Percentiles rank a stretch among this genome's conserved stretches.
phyloP scores from a whole-genome alignment of 192 early-diverging fungal genomes.

The Thoreauomyces humboldtii region DNA sequence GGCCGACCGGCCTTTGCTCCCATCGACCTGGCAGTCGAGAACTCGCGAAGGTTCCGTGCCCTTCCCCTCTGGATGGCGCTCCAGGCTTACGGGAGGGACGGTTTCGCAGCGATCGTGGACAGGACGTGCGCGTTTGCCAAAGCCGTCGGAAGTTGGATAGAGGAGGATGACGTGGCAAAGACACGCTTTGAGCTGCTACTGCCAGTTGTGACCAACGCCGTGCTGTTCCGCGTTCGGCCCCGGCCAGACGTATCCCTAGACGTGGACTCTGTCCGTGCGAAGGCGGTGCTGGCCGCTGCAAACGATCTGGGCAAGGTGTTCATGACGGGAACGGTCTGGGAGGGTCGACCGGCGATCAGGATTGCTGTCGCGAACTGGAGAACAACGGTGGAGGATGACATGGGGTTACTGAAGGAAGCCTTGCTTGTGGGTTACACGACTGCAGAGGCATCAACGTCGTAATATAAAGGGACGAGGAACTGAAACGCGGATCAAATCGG shows the following conservation, averaged over 20 bases:
- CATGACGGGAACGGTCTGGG: conserved; percentile 52
- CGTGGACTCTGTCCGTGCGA: not conserved
- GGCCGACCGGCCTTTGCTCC: not conserved
- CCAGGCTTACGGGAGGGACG: conserved; percentile 46
- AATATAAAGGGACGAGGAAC: no score
- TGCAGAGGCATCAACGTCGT: no score
- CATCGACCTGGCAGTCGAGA: conserved; percentile 50
- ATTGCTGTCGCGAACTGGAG: conserved; percentile 52
- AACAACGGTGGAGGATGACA: conserved; percentile 11
- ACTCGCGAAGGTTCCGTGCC: conserved; percentile 58
- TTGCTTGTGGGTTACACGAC: no score
- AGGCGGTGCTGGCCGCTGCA: conserved; percentile 33
- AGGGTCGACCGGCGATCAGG: conserved; percentile 42
- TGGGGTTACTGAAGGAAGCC: no score
- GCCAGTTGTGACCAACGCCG: conserved; percentile 21
- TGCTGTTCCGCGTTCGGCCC: conserved; percentile 26
- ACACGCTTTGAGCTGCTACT: conserved; percentile 22
- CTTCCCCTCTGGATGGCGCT: conserved; percentile 57
- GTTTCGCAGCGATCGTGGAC: conserved; percentile 47
- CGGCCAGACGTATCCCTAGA: not conserved
- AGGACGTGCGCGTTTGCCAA: conserved; percentile 49
- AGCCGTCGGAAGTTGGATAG: conserved; percentile 47
- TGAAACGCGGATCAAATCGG: no score
- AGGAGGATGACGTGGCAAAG: not conserved
- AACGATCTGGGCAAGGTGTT: conserved; percentile 47